Evolutionary conservation across 306 rosid species (phyloP), one percentile per base, ranked within the genome.

Genomic region (Cotoneaster glaucophyllus): DNA sequence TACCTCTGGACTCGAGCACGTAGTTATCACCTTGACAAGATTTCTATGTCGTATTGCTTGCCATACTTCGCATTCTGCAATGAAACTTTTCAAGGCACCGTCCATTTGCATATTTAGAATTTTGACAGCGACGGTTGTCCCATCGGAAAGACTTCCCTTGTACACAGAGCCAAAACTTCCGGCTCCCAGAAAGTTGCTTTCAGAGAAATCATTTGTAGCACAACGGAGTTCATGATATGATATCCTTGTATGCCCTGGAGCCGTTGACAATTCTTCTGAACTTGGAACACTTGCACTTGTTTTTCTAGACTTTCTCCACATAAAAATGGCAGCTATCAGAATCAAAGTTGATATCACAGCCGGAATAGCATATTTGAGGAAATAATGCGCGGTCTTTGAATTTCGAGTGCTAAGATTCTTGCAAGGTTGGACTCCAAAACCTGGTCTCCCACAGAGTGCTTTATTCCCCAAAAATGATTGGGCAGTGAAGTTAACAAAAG

Each of bases 191-290:
- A 67, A 12, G 34, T 73, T 79, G 14, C 45, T 21, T 31, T 73
- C 74, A 22, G 71, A 12, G 54, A 78, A 74, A 3, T 64, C 52
- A 29, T 74, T 19, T 13, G 85, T 82, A 43, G 85, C 82, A 34
- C 11, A 12, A 10, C 50, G 69, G 43, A 82, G 65, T 39, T 81
- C 82, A 4, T 50, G 67, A 39, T 81, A 53, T 14, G 84, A 61
- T 34, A 66, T 70, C 45, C 67, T 81, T 39, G 32, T 53, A 79
- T 70, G 54, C 31, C 64, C 71, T 15, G 59, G 34, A 11, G 32
- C 48, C 28, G 3, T n/a, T 28, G 34, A 71, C 14, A 9, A 22
- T 7, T 57, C 28, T 8, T 12, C 63, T 57, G 28, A 22, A 22
- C 28, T n/a, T n/a, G 63, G 58, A 53, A 53, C 9, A 8, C 58